Conservation (phyloP, 1,284 basidiomycete genomes). For the Ceratobasidium sp. region DNA sequence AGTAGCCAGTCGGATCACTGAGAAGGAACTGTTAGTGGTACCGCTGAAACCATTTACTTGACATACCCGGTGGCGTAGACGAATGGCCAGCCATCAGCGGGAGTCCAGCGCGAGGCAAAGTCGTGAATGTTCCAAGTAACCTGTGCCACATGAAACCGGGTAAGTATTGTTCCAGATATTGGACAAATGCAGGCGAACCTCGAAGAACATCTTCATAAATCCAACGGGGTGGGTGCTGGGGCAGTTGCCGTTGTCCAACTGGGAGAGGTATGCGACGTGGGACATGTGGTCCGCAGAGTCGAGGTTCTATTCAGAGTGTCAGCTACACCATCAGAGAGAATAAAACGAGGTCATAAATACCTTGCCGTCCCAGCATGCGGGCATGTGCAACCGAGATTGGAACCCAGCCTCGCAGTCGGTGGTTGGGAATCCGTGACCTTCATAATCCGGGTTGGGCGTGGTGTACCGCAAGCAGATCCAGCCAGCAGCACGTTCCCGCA, state of each 20-base stretch:
- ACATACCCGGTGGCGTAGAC: constrained; percentile 61
- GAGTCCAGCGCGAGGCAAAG: constrained; percentile 59
- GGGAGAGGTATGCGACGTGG: constrained; percentile 58
- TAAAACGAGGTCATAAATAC: constrained; percentile 51
- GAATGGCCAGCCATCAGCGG: constrained; percentile 60
- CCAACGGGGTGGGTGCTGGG: constrained; percentile 62
- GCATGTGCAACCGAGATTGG: constrained; percentile 54
- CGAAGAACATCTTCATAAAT: constrained; percentile 65
- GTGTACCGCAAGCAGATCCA: constrained; percentile 62
- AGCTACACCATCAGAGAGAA: background rate
- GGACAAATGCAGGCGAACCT: constrained; percentile 54
- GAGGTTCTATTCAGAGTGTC: background rate
- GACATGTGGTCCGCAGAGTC: constrained; percentile 55
- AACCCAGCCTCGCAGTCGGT: constrained; percentile 62
- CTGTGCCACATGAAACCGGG: constrained; percentile 49
- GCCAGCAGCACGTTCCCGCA: constrained; percentile 61
- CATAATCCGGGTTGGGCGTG: constrained; percentile 52
- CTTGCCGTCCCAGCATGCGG: constrained; percentile 67
- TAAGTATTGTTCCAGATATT: background rate
- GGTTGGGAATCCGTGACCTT: constrained; percentile 58
- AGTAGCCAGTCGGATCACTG: constrained; percentile 64
- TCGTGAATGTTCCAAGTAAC: constrained; percentile 61
- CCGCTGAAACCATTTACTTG: background rate
- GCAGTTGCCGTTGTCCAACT: constrained; percentile 64
- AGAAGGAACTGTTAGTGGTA: constrained; percentile 1